phyloP scores from a whole-genome alignment of 805 yeast genomes.

The Yarrowia divulgata region DNA sequence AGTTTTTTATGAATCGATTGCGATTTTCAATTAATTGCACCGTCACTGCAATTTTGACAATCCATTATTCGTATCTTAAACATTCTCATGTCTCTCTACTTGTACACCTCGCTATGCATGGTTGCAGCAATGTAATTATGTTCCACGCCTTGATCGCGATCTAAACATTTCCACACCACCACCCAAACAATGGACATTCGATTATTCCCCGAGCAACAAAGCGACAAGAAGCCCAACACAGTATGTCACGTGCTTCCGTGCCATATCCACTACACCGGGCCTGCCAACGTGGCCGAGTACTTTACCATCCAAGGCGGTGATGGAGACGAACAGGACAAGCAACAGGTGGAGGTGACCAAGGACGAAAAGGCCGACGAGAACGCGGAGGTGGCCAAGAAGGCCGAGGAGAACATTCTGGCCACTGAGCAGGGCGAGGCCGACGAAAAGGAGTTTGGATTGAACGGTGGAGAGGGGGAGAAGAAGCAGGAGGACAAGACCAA shows the following conservation, averaged over 20 bases:
- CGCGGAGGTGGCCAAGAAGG: constrained; percentile 1
- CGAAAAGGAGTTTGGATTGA: constrained; percentile 3
- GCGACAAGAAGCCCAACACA: constrained; percentile 32
- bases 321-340: background rate
- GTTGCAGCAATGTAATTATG: background rate
- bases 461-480: background rate
- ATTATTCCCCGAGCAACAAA: constrained; percentile 22
- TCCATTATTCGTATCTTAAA: too few species aligned
- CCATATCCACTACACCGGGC: constrained; percentile 45
- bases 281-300: constrained; percentile 44
- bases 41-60: too few species aligned
- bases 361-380: constrained; percentile 29
- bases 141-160: background rate
- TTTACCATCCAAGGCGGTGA: constrained; percentile 40
- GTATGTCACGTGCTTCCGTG: constrained; percentile 47
- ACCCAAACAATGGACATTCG: constrained; percentile 25
- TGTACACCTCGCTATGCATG: background rate
- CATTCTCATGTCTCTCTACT: too few species aligned
- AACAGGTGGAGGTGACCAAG: constrained; percentile 8
- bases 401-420: constrained; percentile 1
- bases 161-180: background rate
- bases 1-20: too few species aligned
- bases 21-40: too few species aligned
- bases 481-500: background rate
- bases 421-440: background rate